Conservation (phyloP, 495 filamentous ascomycete genomes). For the Neurospora tetrasperma region DNA sequence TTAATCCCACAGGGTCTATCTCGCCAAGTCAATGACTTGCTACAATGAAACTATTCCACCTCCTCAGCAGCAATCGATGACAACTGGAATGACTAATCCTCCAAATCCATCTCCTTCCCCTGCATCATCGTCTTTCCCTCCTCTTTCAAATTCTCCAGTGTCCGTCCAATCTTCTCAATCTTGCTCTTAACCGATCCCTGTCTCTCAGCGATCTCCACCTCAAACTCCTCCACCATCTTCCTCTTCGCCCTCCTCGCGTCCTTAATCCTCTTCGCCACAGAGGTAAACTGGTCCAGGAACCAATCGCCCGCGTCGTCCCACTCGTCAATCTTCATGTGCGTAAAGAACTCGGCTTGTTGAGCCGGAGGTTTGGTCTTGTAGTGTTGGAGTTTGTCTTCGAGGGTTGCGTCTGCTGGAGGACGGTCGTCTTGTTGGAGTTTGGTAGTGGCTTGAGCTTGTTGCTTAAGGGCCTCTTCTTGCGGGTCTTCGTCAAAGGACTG, state of each 20-base stretch:
- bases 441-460: slow-evolving; percentile 7
- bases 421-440: neutral
- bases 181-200: slow-evolving; percentile 44
- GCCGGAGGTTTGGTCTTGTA: slow-evolving; percentile 26
- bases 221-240: slow-evolving; percentile 52
- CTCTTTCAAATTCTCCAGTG: slow-evolving; percentile 43
- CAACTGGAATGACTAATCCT: slow-evolving; percentile 12
- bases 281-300: slow-evolving; percentile 59
- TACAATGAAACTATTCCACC: neutral
- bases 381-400: slow-evolving; percentile 36
- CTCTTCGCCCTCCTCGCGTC: slow-evolving; percentile 55
- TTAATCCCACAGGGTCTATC: neutral
- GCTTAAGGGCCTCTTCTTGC: slow-evolving; percentile 20
- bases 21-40: neutral
- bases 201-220: slow-evolving; percentile 49
- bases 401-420: slow-evolving; percentile 7
- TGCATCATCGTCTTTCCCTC: slow-evolving; percentile 48
- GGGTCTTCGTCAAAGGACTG: slow-evolving; percentile 49
- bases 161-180: slow-evolving; percentile 41
- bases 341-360: slow-evolving; percentile 53
- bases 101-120: slow-evolving; percentile 36
- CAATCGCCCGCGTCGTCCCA: slow-evolving; percentile 81
- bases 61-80: neutral
- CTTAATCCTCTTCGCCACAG: slow-evolving; percentile 53
- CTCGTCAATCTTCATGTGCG: slow-evolving; percentile 52